Base-by-base conservation (phyloP, 2,329 filamentous ascomycete genomes). In the Sporothrix dimorphospora region DNA sequence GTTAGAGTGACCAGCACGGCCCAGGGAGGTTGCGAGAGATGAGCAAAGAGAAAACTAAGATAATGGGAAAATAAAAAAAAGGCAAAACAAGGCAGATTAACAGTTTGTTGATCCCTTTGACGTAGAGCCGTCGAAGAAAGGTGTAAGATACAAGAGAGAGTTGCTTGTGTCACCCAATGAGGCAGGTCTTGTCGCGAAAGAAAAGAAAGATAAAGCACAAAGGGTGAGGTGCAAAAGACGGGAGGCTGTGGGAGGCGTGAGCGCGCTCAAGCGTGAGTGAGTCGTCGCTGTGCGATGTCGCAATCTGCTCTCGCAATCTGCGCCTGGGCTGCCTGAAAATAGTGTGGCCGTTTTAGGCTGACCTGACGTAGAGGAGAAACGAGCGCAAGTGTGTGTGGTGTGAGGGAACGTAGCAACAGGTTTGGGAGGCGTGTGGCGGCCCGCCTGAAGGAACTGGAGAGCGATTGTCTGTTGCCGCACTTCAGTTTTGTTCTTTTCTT, bases 271-370 rank as follows among this genome's bases (percentile, higher is more conserved):
- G 30, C 42, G 63, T 47, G 61, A 27, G 63, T 49, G 63, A 12
- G 24, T 24, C n/a, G 47, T 53, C 66, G n/a, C 34, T 53, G 66
- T 55, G 66, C 66, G 34, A 69, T 55, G 66, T 69, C 66, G 66
- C 65, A 69, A 53, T 55, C 66, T 27, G 66, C 34, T 55, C 66
- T 69, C 30, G 34, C 49, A 45, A 55, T 69, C 34, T 55, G 63
- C 63, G 59, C 11, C 57, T 40, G 38, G 21, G 11, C 38, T 34
- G 30, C 6, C 30, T 65, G 38, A 24, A 65, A 27, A 65, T 27
- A 45, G 59, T 45, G 59, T 45, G 38, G 21, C 38, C 38, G 38
- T 65, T 65, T 65, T 65, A 65, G 59, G 59, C 59, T 65, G 59
- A 63, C 57, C 57, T 63, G 59, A 45, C 38, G n/a, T 19, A 16